A percentile compares a stretch with the other conserved stretches of the same genome.
These are phyloP conservation scores for Phaeolepiota aurea DNA, from an alignment of 768 basidiomycete species.

Conservation along the genomic window DNA sequence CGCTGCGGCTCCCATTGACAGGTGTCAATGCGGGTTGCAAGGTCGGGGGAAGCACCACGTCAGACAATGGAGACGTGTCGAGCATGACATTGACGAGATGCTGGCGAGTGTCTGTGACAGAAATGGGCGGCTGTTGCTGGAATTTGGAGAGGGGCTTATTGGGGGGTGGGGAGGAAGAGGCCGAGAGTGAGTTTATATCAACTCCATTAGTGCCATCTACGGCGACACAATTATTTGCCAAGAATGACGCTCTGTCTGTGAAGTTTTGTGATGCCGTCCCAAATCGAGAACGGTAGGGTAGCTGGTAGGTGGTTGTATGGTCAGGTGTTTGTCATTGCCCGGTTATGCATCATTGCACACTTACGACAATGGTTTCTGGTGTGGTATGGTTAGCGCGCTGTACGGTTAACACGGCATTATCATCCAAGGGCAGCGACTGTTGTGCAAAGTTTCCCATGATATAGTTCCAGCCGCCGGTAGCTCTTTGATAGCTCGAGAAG, in stretches of 20 bases:
- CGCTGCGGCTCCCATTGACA: slow-evolving; percentile 37
- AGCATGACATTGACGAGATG: slow-evolving; percentile 42
- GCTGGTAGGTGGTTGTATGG: slow-evolving; percentile 16
- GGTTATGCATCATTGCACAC: slow-evolving; percentile 9
- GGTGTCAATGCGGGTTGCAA: slow-evolving; percentile 28
- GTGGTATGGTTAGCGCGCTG: slow-evolving; percentile 26
- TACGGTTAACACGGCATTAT: slow-evolving; percentile 33
- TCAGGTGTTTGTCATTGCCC: not conserved
- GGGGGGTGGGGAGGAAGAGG: slow-evolving; percentile 4
- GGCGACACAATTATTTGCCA: slow-evolving; percentile 47
- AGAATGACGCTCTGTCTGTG: slow-evolving; percentile 40
- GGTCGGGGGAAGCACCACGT: slow-evolving; percentile 32
- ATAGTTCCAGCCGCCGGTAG: slow-evolving; percentile 25
- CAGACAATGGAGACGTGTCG: slow-evolving; percentile 34
- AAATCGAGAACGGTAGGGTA: slow-evolving; percentile 53
- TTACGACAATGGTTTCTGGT: slow-evolving; percentile 37
- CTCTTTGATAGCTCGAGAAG: slow-evolving; percentile 30
- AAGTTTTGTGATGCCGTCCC: slow-evolving; percentile 32
- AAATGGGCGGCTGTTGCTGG: slow-evolving; percentile 30
- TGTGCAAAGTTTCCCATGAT: slow-evolving; percentile 45
- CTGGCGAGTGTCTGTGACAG: slow-evolving; percentile 18
- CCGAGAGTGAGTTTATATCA: slow-evolving; percentile 19
- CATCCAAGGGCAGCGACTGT: slow-evolving; percentile 36
- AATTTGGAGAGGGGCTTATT: slow-evolving; percentile 23
- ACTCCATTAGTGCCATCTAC: slow-evolving; percentile 40